Evolutionary conservation across 306 rosid species (phyloP), one percentile per base, ranked within the genome.

Genomic region (Rosa rugosa): DNA sequence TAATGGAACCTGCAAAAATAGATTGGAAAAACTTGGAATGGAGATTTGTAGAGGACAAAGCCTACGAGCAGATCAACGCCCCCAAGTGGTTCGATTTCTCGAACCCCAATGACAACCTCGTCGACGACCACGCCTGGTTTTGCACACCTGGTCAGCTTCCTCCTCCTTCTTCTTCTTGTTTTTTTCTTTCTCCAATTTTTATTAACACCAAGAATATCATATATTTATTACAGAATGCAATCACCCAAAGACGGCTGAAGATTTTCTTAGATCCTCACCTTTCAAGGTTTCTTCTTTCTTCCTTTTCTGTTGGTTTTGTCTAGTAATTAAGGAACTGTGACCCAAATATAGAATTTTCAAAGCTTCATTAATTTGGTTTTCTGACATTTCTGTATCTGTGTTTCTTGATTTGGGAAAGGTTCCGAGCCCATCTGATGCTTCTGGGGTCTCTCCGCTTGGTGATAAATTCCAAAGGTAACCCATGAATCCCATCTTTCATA

Each of bases 51-150:
- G 96, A 89, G 77, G 99, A 96, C 63, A 88, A 89, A 41, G 78
- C 84, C 18, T 96, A 83, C 82, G 99, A 96, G 79, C 85, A 93
- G 82, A 88, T 96, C 45, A 91, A 91, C 74, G 99, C 99, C 6
- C 99, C 99, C 69, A 91, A 93, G 73, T 96, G 94, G 93, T 85
- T 96, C 72, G 99, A 96, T 81, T 93, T 96, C 90, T 87, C 83
- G 86, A 81, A 92, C 73, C 84, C 86, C 9, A 44, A 60, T 10
- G 84, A 82, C 38, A 59, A 76, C 4, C 64, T 80, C 36, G 81
- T 73, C 1, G 94, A 91, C 31, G 94, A 91, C 13, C 93, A 96
- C 27, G 89, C 90, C 77, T 96, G 96, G 97, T 96, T 96, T 57
- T 96, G 99, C 89, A 86, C 88, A 80, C 86, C 94, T 45, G 94